Conservation (phyloP, 2,329 filamentous ascomycete species). For the Pleochaeta shiraiana region DNA sequence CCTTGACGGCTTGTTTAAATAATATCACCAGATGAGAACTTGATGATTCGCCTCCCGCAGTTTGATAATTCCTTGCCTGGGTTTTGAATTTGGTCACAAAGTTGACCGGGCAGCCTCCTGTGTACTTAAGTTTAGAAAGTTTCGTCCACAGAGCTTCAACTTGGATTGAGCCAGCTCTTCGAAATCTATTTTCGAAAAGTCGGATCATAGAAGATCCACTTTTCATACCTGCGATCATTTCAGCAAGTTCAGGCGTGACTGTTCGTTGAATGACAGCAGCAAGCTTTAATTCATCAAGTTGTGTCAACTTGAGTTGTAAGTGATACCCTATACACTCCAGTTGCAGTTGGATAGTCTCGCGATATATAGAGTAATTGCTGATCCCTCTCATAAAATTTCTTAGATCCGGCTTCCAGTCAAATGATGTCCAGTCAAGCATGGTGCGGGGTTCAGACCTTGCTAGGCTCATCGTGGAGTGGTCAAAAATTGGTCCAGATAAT, state of each 20-base stretch:
- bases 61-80: not conserved
- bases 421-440: not conserved
- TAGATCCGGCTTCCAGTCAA: not conserved
- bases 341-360: not conserved
- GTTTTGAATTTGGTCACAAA: not conserved
- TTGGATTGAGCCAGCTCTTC: not conserved
- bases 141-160: not conserved
- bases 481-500: not conserved
- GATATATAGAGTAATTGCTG: not conserved
- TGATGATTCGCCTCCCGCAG: not conserved
- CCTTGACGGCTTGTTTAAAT: not conserved
- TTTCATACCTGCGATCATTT: not conserved
- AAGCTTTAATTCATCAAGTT: not conserved
- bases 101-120: not conserved
- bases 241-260: not conserved
- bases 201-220: not conserved
- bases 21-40: not conserved
- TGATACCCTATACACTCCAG: not conserved
- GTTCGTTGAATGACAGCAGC: not conserved
- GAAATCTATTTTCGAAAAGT: not conserved
- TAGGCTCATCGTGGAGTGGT: not conserved
- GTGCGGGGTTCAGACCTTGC: not conserved
- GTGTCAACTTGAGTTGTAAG: not conserved
- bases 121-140: not conserved
- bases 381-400: not conserved